Evolutionary conservation across 2,329 filamentous ascomycete species (phyloP).

Genomic region (Phoma sp.): DNA sequence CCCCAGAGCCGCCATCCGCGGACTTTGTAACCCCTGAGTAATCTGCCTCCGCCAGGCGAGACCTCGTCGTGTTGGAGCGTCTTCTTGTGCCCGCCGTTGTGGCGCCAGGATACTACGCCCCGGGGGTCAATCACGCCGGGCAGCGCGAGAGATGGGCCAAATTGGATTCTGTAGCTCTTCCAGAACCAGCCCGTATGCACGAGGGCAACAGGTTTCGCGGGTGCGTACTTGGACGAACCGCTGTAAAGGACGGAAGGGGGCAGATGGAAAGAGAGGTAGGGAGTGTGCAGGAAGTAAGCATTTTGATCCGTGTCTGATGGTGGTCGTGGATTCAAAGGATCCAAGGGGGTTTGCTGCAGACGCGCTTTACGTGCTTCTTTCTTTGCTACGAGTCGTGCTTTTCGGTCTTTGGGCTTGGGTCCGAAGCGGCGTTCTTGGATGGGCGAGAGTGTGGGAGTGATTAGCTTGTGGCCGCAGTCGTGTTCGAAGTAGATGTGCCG

Average conservation of each 20-base stretch:
- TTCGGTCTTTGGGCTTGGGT: slow-evolving; percentile 20
- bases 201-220: slow-evolving; percentile 24
- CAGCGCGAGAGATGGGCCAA: slow-evolving; percentile 25
- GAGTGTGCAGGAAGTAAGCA: slow-evolving; percentile 41
- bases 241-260: slow-evolving; percentile 40
- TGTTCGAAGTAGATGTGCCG: slow-evolving; percentile 36
- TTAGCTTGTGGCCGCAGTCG: slow-evolving; percentile 19
- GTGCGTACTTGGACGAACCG: no score
- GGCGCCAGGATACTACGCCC: slow-evolving; percentile 35
- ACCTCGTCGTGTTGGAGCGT: neutral
- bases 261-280: slow-evolving; percentile 39
- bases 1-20: slow-evolving; percentile 41
- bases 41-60: slow-evolving; percentile 14
- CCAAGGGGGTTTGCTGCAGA: no score
- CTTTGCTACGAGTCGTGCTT: slow-evolving; percentile 14
- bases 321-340: no score
- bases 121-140: slow-evolving; percentile 38
- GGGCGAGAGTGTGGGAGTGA: slow-evolving; percentile 21
- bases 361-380: slow-evolving; percentile 19
- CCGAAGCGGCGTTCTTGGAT: slow-evolving; percentile 29
- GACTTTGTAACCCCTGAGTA: slow-evolving; percentile 41
- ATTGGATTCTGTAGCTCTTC: slow-evolving; percentile 41
- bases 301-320: slow-evolving; percentile 1
- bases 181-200: slow-evolving; percentile 39
- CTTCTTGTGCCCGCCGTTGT: slow-evolving; percentile 25